A percentile compares a stretch with the other conserved stretches of the same genome.
These are phyloP conservation scores for Moniliophthora roreri DNA, from an alignment of 1,284 basidiomycete genomes.

Conservation along the genomic window DNA sequence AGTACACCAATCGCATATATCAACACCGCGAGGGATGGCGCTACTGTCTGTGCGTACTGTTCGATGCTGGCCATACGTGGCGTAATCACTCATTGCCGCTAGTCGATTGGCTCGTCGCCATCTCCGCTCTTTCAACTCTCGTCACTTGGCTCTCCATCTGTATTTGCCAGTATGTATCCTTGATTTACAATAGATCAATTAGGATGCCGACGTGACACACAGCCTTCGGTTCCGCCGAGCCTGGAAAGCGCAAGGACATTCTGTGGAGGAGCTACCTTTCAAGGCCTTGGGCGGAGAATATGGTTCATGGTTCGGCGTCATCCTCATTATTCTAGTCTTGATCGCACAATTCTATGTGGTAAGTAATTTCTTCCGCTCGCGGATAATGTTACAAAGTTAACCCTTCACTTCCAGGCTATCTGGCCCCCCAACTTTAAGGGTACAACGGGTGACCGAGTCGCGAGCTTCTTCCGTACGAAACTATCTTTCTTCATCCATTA, in stretches of 20 bases:
- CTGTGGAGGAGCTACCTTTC: constrained; percentile 41
- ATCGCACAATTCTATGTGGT: constrained; percentile 44
- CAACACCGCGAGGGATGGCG: constrained; percentile 31
- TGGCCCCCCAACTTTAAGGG: constrained; percentile 35
- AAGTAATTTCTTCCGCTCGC: constrained; percentile 10
- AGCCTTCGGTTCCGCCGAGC: constrained; percentile 42
- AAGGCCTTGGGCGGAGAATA: constrained; percentile 38
- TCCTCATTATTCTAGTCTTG: constrained; percentile 36
- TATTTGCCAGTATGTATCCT: constrained; percentile 38
- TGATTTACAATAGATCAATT: neutral
- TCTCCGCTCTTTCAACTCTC: constrained; percentile 43
- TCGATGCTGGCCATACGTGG: neutral
- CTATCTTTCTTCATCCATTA: neutral
- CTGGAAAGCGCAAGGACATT: constrained; percentile 41
- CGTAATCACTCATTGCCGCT: neutral
- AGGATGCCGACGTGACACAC: neutral
- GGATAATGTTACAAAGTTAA: neutral
- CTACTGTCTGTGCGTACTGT: constrained; percentile 33
- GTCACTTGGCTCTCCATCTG: constrained; percentile 44
- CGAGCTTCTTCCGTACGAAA: constrained; percentile 36
- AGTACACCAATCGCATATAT: constrained; percentile 39
- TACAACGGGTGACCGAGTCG: constrained; percentile 24
- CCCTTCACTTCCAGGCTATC: constrained; percentile 27
- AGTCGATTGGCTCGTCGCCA: constrained; percentile 42
- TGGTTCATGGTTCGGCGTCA: constrained; percentile 42